Evolutionary conservation across 2,329 filamentous ascomycete species (phyloP).

Genomic region (Malbranchea zuffiana): DNA sequence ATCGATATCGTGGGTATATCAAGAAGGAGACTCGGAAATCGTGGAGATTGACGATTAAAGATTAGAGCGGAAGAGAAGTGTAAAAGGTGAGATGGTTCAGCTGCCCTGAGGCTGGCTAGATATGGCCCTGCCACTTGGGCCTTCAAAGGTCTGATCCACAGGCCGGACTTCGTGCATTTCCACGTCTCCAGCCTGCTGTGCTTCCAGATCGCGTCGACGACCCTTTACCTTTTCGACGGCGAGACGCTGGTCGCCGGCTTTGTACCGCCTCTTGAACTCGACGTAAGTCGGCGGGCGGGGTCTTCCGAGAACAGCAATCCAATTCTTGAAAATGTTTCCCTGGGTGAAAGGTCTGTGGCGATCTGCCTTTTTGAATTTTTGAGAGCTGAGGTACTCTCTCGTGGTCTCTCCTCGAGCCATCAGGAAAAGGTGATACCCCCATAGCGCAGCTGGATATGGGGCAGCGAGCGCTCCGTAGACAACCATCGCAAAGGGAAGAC

Average conservation of each 20-base stretch:
- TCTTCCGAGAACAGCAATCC: constrained; percentile 66
- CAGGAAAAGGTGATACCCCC: constrained; percentile 82
- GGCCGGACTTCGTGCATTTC: constrained; percentile 58
- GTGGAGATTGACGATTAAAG: neutral
- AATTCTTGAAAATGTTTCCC: constrained; percentile 63
- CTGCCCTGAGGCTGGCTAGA: constrained; percentile 1
- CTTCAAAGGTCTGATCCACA: constrained; percentile 9
- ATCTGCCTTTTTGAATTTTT: constrained; percentile 88
- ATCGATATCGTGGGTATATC: too few relatives aligned
- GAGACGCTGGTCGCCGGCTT: constrained; percentile 75
- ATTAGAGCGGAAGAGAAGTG: neutral
- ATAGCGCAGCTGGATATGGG: constrained; percentile 72
- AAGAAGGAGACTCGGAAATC: too few relatives aligned
- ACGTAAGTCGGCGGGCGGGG: constrained; percentile 83
- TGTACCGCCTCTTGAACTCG: constrained; percentile 66
- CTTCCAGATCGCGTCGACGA: constrained; percentile 38
- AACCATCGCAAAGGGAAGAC: constrained; percentile 77
- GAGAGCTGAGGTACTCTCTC: constrained; percentile 86
- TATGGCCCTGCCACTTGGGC: constrained; percentile 9
- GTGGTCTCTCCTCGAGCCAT: constrained; percentile 89
- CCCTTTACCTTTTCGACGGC: constrained; percentile 48
- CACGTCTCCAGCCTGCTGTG: constrained; percentile 46
- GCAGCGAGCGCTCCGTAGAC: constrained; percentile 67
- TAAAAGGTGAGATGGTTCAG: constrained; percentile 4
- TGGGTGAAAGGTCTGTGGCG: constrained; percentile 85